Percentiles rank a stretch among this genome's conserved stretches.
phyloP scores from a whole-genome alignment of 2,329 filamentous ascomycete species.

The Exophiala sp. region DNA sequence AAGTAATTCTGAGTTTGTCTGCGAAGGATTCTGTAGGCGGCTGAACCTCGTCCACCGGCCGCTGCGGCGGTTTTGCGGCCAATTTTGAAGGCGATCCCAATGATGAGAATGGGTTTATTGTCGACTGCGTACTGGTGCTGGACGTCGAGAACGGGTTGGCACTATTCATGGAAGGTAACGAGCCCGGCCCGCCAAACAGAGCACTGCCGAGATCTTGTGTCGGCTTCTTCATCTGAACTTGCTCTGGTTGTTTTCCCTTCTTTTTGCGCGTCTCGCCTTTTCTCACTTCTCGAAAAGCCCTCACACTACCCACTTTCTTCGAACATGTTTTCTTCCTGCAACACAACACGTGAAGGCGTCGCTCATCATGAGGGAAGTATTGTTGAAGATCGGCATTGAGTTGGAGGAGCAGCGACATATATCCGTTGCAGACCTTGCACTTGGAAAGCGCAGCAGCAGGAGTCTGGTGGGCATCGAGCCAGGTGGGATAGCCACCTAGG shows the following conservation, averaged over 20 bases:
- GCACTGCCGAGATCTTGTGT: conserved; percentile 51
- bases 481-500: conserved; percentile 79
- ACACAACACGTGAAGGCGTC: conserved; percentile 80
- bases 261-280: conserved; percentile 32
- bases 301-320: conserved; percentile 76
- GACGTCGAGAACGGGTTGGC: conserved; percentile 54
- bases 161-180: conserved; percentile 36
- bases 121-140: conserved; percentile 31
- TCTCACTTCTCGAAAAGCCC: conserved; percentile 68
- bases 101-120: conserved; percentile 60
- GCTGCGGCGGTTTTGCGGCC: conserved; percentile 45
- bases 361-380: conserved; percentile 79
- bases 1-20: conserved; percentile 59
- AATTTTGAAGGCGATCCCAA: conserved; percentile 40
- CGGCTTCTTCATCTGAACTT: conserved; percentile 27
- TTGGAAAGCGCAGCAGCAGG: conserved; percentile 74
- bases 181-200: conserved; percentile 56
- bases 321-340: conserved; percentile 77
- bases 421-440: conserved; percentile 80
- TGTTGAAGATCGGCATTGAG: conserved; percentile 87
- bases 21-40: conserved; percentile 73
- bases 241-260: conserved; percentile 29
- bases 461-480: conserved; percentile 69
- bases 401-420: conserved; percentile 83
- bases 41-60: conserved; percentile 34